A percentile compares a stretch with the other conserved stretches of the same genome.
These are phyloP conservation scores for Hymenoscyphus fructigenus DNA, from an alignment of 2,329 filamentous ascomycete genomes.

Conservation along the genomic window DNA sequence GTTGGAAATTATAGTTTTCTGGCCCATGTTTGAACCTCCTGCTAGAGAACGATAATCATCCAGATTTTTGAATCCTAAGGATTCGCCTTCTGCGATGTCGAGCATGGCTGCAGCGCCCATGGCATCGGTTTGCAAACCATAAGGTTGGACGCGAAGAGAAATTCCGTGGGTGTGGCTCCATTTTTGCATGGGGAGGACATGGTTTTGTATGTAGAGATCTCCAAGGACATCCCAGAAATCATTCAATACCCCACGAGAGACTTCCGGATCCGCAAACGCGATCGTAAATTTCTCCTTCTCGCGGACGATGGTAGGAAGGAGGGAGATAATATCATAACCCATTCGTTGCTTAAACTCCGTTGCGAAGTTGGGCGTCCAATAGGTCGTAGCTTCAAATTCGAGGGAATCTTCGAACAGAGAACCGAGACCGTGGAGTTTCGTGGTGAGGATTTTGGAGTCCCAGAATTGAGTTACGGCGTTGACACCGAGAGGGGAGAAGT, in stretches of 20 bases:
- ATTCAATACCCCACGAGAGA: constrained; percentile 3
- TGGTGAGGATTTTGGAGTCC: constrained; percentile 8
- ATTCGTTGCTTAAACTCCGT: constrained; percentile 7
- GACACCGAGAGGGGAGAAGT: constrained; percentile 2
- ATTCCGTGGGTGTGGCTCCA: constrained; percentile 2
- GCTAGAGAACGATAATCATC: constrained; percentile 8
- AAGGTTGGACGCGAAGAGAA: constrained; percentile 5
- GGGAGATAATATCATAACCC: constrained; percentile 5
- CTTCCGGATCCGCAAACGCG: constrained; percentile 2
- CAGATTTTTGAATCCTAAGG: constrained; percentile 7
- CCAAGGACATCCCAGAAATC: constrained; percentile 11
- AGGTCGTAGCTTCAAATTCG: constrained; percentile 9
- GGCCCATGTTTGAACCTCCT: constrained; percentile 8
- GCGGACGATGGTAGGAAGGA: constrained; percentile 4
- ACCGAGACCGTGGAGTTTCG: neutral
- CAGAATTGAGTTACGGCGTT: constrained; percentile 7
- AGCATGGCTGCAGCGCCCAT: constrained; percentile 5
- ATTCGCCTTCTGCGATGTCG: constrained; percentile 10
- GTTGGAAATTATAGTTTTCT: constrained; percentile 7
- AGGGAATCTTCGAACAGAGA: constrained; percentile 9
- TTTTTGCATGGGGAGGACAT: neutral
- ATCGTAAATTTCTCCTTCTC: constrained; percentile 11
- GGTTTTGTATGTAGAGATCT: constrained; percentile 1
- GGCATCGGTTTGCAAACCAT: constrained; percentile 7
- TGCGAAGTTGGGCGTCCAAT: constrained; percentile 6